Base-by-base conservation (phyloP, 2,329 filamentous ascomycete genomes). In the Cladosporium sp. region DNA sequence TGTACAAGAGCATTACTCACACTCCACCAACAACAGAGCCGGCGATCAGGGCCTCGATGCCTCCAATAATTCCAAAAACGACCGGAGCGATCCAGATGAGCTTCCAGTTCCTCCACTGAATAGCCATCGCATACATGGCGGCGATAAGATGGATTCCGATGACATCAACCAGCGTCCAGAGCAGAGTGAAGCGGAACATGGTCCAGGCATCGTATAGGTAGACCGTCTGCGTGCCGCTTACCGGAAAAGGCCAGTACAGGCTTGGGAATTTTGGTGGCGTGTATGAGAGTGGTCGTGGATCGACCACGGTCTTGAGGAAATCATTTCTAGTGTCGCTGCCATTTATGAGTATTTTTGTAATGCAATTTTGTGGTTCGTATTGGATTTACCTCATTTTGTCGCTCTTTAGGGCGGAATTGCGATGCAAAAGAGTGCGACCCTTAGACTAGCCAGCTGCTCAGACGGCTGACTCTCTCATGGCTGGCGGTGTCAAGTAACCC, bases 91-190 rank as follows among this genome's bases (percentile, higher is more conserved):
- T 82, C 88, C 92, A 92, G 60, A 95, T 81, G 15, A 82, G 64
- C 72, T 82, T 83, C 82, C 82, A 84, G 66, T 82, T 84, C 61
- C 79, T 76, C 77, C 78, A 86, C 77, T 95, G 91, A 73, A 93
- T 88, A 52, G 87, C 80, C 71, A 93, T 83, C 2, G 92, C 92
- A 75, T 92, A 90, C 14, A 84, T 80, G 0, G 90, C 88, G 2
- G 90, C 91, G 38, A 88, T 84, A 21, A 93, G 74, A 76, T 97
- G 92, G 68, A 93, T 91, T 24, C 87, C 83, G 38, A 86, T 88
- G 72, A 91, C 94, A 71, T 92, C 86, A 34, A 96, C 87, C 44
- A 96, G 79, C 0, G 92, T 96, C 93, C 93, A 97, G 75, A 89
- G 86, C 18, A 95, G 80, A 1, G 92, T 97, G 78, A 95, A 97